Percentiles rank a stretch among this genome's conserved stretches.
phyloP scores from a whole-genome alignment of 768 basidiomycete species.

The Russula lepida region DNA sequence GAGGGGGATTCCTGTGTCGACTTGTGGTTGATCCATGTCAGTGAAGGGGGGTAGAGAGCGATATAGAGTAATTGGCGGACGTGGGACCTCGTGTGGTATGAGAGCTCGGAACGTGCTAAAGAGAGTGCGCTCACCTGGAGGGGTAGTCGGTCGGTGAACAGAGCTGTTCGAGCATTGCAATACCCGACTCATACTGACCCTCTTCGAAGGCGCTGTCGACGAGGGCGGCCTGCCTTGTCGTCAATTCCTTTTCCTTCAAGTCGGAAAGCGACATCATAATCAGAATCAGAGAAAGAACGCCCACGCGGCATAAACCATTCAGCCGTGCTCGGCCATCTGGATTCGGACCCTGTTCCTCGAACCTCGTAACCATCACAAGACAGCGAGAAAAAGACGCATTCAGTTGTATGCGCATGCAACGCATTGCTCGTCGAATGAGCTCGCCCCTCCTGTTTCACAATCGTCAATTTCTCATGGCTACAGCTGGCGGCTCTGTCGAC shows the following conservation, averaged over 20 bases:
- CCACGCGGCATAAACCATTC: neutral
- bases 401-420: neutral
- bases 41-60: conserved; percentile 18
- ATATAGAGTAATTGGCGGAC: conserved; percentile 21
- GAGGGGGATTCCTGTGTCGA: conserved; percentile 14
- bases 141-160: conserved; percentile 51
- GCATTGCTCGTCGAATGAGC: conserved; percentile 18
- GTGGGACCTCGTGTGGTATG: conserved; percentile 10
- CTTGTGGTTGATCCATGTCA: neutral
- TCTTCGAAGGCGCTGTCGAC: conserved; percentile 74
- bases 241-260: conserved; percentile 9
- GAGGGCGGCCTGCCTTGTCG: conserved; percentile 29
- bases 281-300: neutral
- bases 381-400: neutral
- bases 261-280: neutral
- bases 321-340: neutral
- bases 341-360: neutral
- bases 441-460: conserved; percentile 13
- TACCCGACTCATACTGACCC: conserved; percentile 63
- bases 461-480: conserved; percentile 22
- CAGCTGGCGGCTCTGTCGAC: conserved; percentile 4
- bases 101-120: neutral
- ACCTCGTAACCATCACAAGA: neutral
- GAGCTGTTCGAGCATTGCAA: conserved; percentile 52
- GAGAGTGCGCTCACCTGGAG: conserved; percentile 38